Base-by-base conservation (phyloP, 2,329 filamentous ascomycete genomes). In the Aspergillus sclerotialis region DNA sequence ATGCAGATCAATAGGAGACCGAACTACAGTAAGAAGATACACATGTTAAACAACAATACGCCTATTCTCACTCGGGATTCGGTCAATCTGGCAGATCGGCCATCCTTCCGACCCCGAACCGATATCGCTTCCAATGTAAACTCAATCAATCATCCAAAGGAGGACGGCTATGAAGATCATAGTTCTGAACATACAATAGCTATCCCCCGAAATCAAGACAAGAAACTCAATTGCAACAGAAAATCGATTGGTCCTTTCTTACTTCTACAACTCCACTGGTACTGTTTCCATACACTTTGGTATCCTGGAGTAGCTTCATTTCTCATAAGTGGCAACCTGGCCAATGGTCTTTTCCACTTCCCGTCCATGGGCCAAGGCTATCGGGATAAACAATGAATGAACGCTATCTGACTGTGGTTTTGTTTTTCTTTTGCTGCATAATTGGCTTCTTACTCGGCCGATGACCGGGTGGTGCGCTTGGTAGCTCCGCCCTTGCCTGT, bases 401-500 rank as follows among this genome's bases (percentile, higher is more conserved):
- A 38, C 38, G 18, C n/a, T n/a, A n/a, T n/a, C n/a, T n/a, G n/a
- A n/a, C n/a, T n/a, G n/a, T n/a, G n/a, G n/a, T 24, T 29, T 25
- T 35, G 25, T 33, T 31, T 30, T 28, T 18, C 10, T 19, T 18
- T 17, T 18, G 34, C 15, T 3, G n/a, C 14, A 13, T 17, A 15
- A 33, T 19, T 24, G 27, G 32, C 30, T 33, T 28, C 18, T 55
- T 58, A 61, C 56, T 61, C 54, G 13, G 54, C 59, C 33, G 56
- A 56, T 25, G 62, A 64, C 12, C 65, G 61, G 15, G 73, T 76
- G 36, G 62, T 69, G 48, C 76, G 68, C 73, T 80, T 80, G 63
- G 75, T 78, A 34, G 72, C 68, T 55, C 77, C 76, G 34, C 70
- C 65, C 78, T 93, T 86, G 48, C 77, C 82, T 72, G 92, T 88